Evolutionary conservation across 306 rosid genomes (phyloP).

Genomic region (Cucumis hystrix): DNA sequence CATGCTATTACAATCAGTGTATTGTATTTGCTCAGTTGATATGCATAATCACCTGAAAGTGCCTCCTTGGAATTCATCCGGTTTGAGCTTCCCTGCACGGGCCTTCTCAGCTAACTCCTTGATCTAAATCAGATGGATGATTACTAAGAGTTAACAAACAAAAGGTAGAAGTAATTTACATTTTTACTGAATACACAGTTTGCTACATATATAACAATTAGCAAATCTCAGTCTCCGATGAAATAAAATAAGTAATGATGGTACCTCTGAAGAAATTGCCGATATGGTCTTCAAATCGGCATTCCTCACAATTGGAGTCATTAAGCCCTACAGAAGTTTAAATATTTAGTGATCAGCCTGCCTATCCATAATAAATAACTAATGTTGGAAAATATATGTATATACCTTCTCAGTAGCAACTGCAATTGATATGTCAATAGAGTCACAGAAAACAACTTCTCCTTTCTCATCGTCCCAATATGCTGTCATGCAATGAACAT

Average conservation of each 20-base stretch:
- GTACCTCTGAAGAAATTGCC: slow-evolving; percentile 77
- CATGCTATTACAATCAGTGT: neutral
- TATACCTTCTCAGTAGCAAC: slow-evolving; percentile 97
- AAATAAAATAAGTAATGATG: neutral
- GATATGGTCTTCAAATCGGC: slow-evolving; percentile 91
- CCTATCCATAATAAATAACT: slow-evolving; percentile 13
- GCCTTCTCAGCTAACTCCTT: slow-evolving; percentile 93
- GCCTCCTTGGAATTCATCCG: slow-evolving; percentile 93
- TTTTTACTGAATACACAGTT: neutral
- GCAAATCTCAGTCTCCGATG: neutral
- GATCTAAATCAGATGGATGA: slow-evolving; percentile 31
- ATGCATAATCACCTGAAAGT: slow-evolving; percentile 64
- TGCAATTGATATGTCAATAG: slow-evolving; percentile 91
- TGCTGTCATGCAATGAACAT: slow-evolving; percentile 36
- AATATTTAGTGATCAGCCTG: slow-evolving; percentile 9
- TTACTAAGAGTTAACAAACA: neutral
- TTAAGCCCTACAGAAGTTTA: slow-evolving; percentile 58
- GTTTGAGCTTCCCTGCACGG: slow-evolving; percentile 72
- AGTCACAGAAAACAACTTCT: slow-evolving; percentile 34
- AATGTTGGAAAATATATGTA: neutral
- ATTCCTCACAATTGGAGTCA: slow-evolving; percentile 91
- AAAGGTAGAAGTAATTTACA: neutral
- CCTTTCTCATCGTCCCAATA: slow-evolving; percentile 81
- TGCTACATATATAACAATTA: too few species aligned
- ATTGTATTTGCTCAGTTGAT: neutral